Percentiles rank a stretch among this genome's conserved stretches.
Evolutionary conservation across 352 stramenopile genomes (phyloP).

Genomic region (Thalassiosira hispida): DNA sequence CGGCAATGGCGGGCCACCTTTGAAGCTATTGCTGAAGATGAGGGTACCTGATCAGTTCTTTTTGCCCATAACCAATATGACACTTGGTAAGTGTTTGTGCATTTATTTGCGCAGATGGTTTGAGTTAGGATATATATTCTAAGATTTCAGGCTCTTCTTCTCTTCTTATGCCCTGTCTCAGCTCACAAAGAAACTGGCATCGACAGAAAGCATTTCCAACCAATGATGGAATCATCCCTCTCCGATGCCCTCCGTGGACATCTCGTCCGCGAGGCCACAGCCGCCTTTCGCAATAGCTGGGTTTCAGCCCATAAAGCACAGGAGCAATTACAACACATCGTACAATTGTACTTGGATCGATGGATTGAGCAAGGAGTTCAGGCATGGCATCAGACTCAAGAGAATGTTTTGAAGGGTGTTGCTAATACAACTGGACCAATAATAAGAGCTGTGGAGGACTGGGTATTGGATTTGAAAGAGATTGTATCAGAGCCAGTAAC

Average conservation of each 20-base stretch:
- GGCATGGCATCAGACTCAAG: slow-evolving; percentile 35
- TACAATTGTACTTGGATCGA: slow-evolving; percentile 40
- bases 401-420: slow-evolving; percentile 41
- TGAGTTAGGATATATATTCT: neutral
- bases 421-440: slow-evolving; percentile 33
- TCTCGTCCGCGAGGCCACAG: slow-evolving; percentile 30
- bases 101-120: neutral
- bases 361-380: slow-evolving; percentile 27
- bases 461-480: slow-evolving; percentile 39
- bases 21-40: slow-evolving; percentile 40
- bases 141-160: neutral
- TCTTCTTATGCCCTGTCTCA: slow-evolving; percentile 5
- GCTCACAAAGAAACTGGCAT: slow-evolving; percentile 34
- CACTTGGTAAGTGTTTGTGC: slow-evolving; percentile 16
- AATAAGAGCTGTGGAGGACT: slow-evolving; percentile 26
- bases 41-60: slow-evolving; percentile 43
- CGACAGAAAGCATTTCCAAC: slow-evolving; percentile 49
- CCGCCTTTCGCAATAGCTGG: slow-evolving; percentile 39
- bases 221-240: slow-evolving; percentile 36
- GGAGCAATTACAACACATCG: slow-evolving; percentile 39
- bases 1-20: neutral
- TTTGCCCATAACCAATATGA: slow-evolving; percentile 35
- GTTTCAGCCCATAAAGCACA: slow-evolving; percentile 23
- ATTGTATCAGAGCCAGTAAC: slow-evolving; percentile 26
- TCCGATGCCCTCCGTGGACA: slow-evolving; percentile 33